A percentile compares a stretch with the other conserved stretches of the same genome.
Conservation (phyloP, 1,284 basidiomycete genomes). For the Cutaneotrichosporon curvatum region DNA sequence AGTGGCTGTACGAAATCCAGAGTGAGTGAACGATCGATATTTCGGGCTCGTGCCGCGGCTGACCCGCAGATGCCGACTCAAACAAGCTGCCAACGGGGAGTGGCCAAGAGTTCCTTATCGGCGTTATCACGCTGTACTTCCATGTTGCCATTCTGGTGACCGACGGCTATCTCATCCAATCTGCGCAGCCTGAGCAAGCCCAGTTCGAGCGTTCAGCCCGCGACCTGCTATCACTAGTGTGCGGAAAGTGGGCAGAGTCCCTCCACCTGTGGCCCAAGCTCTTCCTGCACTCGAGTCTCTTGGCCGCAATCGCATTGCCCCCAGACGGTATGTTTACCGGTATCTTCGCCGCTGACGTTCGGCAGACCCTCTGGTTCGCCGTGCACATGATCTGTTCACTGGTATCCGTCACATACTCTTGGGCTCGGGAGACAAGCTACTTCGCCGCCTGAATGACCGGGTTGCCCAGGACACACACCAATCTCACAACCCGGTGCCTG, state of each 20-base stretch:
- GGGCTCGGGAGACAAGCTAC: conserved; percentile 10
- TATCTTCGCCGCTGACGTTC: neutral
- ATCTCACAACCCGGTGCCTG: neutral
- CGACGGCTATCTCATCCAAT: conserved; percentile 15
- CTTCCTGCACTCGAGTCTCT: conserved; percentile 13
- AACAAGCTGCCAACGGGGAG: conserved; percentile 7
- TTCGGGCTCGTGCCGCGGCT: no score
- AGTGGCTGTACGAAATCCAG: conserved; percentile 15
- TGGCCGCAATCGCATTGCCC: conserved; percentile 10
- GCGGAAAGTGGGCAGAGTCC: conserved; percentile 9
- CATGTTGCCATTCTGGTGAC: conserved; percentile 11
- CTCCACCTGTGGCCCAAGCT: conserved; percentile 19
- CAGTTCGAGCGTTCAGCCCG: conserved; percentile 7
- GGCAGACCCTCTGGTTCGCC: conserved; percentile 6
- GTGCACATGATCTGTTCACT: conserved; percentile 6
- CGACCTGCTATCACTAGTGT: conserved; percentile 13
- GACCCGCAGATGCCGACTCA: conserved; percentile 12
- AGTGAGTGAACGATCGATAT: neutral
- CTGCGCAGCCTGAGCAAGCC: neutral
- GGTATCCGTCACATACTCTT: conserved; percentile 8
- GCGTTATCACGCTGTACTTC: conserved; percentile 17
- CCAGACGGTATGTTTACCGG: no score
- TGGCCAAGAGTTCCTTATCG: conserved; percentile 12
- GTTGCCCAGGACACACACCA: neutral
- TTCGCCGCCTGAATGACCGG: conserved; percentile 9